Evolutionary conservation across 2,329 filamentous ascomycete species (phyloP), one percentile per base, ranked within the genome.

Genomic region (Botrytis paeoniae): DNA sequence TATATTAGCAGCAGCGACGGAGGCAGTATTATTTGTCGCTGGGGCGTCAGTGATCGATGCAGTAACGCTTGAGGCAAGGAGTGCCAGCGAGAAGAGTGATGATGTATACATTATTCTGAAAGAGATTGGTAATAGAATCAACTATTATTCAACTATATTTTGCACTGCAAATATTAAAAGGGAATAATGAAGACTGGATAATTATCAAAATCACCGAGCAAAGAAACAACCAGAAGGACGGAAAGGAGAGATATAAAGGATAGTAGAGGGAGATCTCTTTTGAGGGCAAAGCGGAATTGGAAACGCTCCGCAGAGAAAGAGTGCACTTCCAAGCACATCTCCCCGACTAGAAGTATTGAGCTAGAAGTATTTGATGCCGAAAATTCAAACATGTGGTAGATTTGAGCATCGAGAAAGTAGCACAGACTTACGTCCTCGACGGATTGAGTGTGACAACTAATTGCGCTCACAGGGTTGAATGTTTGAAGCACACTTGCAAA

Each of bases 51-150:
- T 57, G 51, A 57, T 57, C 51, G n/a, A 29, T 57, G 70, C 70
- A 32, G 51, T 39, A 16, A 57, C 62, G n/a, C 48, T 48, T 18
- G 62, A 37, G 62, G 62, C 62, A 7, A 72, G 39, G 25, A 68
- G 39, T 16, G 32, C 62, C 35, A 68, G 29, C 9, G 62, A 72
- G 45, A 72, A 57, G 35, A 72, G 8, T 60, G 62, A 37, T 70
- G 43, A 9, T 22, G 70, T 57, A 72, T 72, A 69, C 70, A 72
- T 72, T 41, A 65, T 72, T 68, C 59, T 68, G 51, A 37, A 68
- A 45, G 37, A 39, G 20, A 39, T 29, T 66, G 39, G 48, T 41
- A 72, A 72, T 68, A 68, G 62, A 51, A 68, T 72, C 70, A 68
- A 72, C 48, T 60, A 60, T 60, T 68, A 68, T 39, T 72, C 29